Evolutionary conservation across 345 rosid species (phyloP).

Genomic region (Anastatica hierochuntica): DNA sequence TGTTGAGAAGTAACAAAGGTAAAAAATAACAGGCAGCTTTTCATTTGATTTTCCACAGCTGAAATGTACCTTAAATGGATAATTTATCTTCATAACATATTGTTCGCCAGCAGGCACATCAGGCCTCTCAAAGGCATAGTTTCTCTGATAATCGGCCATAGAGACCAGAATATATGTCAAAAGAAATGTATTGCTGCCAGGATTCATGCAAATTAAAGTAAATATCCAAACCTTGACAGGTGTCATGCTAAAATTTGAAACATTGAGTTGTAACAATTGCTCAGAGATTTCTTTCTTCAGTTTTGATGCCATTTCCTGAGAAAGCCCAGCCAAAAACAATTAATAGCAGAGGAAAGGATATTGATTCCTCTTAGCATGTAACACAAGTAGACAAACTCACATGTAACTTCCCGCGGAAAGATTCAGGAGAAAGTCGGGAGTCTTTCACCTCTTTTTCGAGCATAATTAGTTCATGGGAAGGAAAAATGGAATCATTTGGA

Average conservation of each 20-base stretch:
- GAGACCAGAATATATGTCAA: conserved; percentile 12
- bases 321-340: conserved; percentile 10
- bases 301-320: conserved; percentile 58
- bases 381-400: conserved; percentile 33
- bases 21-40: background rate
- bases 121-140: conserved; percentile 69
- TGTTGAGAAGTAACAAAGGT: background rate
- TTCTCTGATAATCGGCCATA: conserved; percentile 45
- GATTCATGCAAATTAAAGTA: background rate
- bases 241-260: conserved; percentile 75
- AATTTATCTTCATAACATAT: conserved; percentile 76
- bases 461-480: conserved; percentile 44
- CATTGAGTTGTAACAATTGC: conserved; percentile 56
- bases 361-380: background rate
- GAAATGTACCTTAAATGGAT: conserved; percentile 73
- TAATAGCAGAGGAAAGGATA: conserved; percentile 1
- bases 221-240: conserved; percentile 67
- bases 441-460: conserved; percentile 69
- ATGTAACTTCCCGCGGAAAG: conserved; percentile 56
- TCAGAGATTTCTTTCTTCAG: conserved; percentile 67
- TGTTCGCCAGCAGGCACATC: conserved; percentile 79
- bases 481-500: conserved; percentile 54
- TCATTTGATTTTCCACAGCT: background rate
- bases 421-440: conserved; percentile 47
- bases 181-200: background rate